These are phyloP conservation scores for Isatis tinctoria DNA, from an alignment of 345 rosid genomes.

Conservation along the genomic window DNA sequence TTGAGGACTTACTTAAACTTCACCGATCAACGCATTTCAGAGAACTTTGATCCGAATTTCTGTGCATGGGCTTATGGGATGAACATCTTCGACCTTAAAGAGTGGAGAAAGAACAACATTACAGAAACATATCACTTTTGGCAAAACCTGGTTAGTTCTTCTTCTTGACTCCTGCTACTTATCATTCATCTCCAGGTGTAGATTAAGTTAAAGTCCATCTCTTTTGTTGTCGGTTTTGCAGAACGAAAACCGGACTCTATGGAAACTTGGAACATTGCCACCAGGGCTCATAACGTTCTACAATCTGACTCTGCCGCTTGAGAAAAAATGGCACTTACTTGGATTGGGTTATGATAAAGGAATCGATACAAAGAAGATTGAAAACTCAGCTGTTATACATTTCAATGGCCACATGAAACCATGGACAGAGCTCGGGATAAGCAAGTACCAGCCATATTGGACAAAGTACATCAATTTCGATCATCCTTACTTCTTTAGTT, in stretches of 20 bases:
- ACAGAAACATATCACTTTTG: slow-evolving; percentile 46
- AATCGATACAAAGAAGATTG: slow-evolving; percentile 36
- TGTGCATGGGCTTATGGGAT: slow-evolving; percentile 78
- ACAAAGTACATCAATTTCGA: slow-evolving; percentile 34
- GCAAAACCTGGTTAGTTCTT: slow-evolving; percentile 37
- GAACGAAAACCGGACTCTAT: slow-evolving; percentile 51
- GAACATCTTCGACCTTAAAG: slow-evolving; percentile 60
- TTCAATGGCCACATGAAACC: slow-evolving; percentile 71
- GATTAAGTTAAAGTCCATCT: not conserved
- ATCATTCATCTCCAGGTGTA: not conserved
- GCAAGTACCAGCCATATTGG: slow-evolving; percentile 54
- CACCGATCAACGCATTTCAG: slow-evolving; percentile 42
- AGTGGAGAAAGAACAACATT: slow-evolving; percentile 47
- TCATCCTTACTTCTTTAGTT: slow-evolving; percentile 34
- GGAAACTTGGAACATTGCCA: slow-evolving; percentile 60
- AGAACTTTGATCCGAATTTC: slow-evolving; percentile 41
- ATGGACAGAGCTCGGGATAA: slow-evolving; percentile 55
- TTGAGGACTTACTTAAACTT: slow-evolving; percentile 52
- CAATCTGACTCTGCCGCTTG: slow-evolving; percentile 43
- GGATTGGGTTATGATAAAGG: slow-evolving; percentile 56
- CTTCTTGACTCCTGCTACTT: not conserved
- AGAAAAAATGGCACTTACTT: slow-evolving; percentile 58
- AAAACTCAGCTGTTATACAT: slow-evolving; percentile 56
- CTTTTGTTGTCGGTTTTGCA: not conserved
- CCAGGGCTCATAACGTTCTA: slow-evolving; percentile 64